These are phyloP conservation scores for Penicillium pulvis DNA, from an alignment of 495 filamentous ascomycete species.

Conservation along the genomic window DNA sequence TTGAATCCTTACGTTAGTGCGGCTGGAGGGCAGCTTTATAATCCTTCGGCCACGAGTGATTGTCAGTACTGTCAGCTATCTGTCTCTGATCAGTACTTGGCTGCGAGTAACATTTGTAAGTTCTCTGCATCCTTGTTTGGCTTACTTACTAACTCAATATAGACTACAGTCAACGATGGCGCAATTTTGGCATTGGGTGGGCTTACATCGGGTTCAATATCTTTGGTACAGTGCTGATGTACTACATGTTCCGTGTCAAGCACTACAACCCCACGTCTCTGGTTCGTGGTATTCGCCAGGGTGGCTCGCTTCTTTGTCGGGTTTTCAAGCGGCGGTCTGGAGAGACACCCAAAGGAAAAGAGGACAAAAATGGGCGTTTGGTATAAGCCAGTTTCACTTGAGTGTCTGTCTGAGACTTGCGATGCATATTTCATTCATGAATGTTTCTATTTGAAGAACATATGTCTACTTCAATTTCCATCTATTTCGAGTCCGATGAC, in stretches of 20 bases:
- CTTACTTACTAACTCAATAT: slow-evolving; percentile 27
- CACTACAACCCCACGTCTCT: slow-evolving; percentile 45
- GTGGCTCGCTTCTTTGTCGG: slow-evolving; percentile 37
- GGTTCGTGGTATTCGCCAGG: slow-evolving; percentile 30
- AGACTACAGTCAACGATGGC: slow-evolving; percentile 62
- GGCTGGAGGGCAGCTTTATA: slow-evolving; percentile 55
- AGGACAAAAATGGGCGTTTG: slow-evolving; percentile 50
- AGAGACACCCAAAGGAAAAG: slow-evolving; percentile 59
- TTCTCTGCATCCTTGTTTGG: neutral
- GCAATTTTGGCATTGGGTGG: slow-evolving; percentile 72
- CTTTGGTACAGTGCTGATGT: slow-evolving; percentile 67
- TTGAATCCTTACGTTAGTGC: slow-evolving; percentile 51
- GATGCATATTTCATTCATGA: neutral
- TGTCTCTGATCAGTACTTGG: slow-evolving; percentile 65
- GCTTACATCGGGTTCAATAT: slow-evolving; percentile 80
- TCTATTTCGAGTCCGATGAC: neutral
- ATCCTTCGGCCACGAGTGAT: slow-evolving; percentile 49
- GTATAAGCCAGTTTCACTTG: slow-evolving; percentile 10
- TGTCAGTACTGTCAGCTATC: slow-evolving; percentile 65
- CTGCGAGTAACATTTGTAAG: slow-evolving; percentile 49
- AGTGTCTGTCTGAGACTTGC: neutral
- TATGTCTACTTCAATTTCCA: neutral
- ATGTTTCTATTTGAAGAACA: neutral
- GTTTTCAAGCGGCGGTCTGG: slow-evolving; percentile 51
- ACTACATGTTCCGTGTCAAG: slow-evolving; percentile 61